Conservation (phyloP, 2,329 filamentous ascomycete species). For the Colletotrichum orchidophilum region DNA sequence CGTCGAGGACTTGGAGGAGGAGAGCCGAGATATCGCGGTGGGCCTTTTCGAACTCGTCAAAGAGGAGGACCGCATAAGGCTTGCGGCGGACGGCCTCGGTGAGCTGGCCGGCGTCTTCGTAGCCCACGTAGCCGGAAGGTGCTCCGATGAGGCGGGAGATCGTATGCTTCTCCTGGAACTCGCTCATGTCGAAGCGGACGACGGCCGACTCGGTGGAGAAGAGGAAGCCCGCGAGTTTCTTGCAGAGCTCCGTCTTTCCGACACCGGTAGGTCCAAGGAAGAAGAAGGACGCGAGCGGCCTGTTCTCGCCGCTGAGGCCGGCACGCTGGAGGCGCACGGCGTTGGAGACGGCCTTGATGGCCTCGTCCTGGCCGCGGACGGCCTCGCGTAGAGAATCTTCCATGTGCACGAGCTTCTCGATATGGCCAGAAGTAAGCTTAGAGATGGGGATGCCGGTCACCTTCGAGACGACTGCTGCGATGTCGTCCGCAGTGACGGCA, state of each 20-base stretch:
- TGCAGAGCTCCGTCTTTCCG: conserved; percentile 96
- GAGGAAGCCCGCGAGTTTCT: conserved; percentile 91
- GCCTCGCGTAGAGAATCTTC: conserved; percentile 86
- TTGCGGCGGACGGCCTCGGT: conserved; percentile 95
- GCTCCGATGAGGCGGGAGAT: conserved; percentile 92
- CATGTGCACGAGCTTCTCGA: conserved; percentile 96
- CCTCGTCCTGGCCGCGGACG: conserved; percentile 93
- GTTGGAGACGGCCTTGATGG: conserved; percentile 88
- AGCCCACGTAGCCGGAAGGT: conserved; percentile 94
- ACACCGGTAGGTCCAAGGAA: conserved; percentile 97
- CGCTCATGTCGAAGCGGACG: conserved; percentile 95
- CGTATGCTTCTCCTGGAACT: conserved; percentile 98
- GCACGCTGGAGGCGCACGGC: conserved; percentile 94
- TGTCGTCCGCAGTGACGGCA: conserved; percentile 94
- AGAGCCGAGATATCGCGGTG: conserved; percentile 94
- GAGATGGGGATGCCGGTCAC: conserved; percentile 93
- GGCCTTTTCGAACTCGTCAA: conserved; percentile 98
- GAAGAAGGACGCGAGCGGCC: conserved; percentile 94
- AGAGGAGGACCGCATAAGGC: conserved; percentile 92
- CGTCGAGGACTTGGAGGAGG: conserved; percentile 92
- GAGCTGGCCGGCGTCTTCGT: conserved; percentile 95
- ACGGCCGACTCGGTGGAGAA: conserved; percentile 94
- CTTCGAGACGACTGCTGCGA: conserved; percentile 88
- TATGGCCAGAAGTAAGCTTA: conserved; percentile 91
- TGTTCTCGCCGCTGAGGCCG: conserved; percentile 89